Conservation (phyloP, 192 early-diverging fungal genomes). For the Coemansia sp. region DNA sequence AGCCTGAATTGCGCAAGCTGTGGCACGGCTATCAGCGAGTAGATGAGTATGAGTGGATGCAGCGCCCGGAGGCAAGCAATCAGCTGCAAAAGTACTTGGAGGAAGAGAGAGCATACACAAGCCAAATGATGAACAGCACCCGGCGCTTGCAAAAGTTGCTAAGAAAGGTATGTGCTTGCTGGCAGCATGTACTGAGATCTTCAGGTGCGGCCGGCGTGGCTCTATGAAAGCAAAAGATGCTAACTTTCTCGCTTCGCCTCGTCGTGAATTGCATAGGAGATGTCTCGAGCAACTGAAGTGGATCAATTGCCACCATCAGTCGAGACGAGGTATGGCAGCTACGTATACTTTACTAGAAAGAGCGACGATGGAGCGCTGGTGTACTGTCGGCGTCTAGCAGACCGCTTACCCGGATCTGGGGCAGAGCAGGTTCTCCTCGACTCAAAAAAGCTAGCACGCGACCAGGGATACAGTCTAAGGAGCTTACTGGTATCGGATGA, state of each 20-base stretch:
- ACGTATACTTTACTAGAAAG: constrained; percentile 26
- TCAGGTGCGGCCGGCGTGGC: not conserved
- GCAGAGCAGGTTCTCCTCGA: constrained; percentile 41
- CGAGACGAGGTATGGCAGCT: constrained; percentile 38
- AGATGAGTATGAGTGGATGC: constrained; percentile 52
- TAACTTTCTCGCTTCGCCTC: not conserved
- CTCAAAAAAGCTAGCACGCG: constrained; percentile 5
- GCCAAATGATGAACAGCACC: constrained; percentile 11
- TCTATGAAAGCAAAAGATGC: not conserved
- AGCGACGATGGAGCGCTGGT: constrained; percentile 11
- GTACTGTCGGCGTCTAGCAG: constrained; percentile 28
- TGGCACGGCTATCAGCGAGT: constrained; percentile 32
- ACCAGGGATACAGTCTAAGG: constrained; percentile 19
- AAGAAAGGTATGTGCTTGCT: constrained; percentile 10
- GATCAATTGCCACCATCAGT: constrained; percentile 37
- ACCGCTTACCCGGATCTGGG: not conserved
- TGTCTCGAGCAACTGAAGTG: constrained; percentile 39
- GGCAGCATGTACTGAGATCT: not conserved
- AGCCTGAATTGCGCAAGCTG: not conserved
- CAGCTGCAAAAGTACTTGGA: constrained; percentile 28
- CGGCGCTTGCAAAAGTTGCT: constrained; percentile 23
- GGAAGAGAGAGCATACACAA: constrained; percentile 35
- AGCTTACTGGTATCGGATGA: constrained; percentile 47
- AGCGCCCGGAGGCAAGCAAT: constrained; percentile 11
- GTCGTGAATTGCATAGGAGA: constrained; percentile 7